Conservation (phyloP, 371 early-diverging fungal species). For the Dichotomocladium elegans region DNA sequence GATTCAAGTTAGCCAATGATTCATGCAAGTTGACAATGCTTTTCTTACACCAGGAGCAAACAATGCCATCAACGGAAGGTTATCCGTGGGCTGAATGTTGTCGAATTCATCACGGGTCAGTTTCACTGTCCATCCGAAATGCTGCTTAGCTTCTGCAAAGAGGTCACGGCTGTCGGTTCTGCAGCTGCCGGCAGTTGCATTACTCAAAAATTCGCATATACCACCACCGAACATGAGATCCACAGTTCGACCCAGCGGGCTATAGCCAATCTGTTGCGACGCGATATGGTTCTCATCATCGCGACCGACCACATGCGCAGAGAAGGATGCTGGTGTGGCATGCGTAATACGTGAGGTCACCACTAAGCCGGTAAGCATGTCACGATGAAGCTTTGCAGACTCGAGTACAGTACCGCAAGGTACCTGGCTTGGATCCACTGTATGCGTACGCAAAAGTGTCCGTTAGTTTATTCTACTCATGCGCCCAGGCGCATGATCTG, state of each 20-base stretch:
- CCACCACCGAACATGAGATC: constrained; percentile 95
- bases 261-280: constrained; percentile 83
- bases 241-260: constrained; percentile 73
- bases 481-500: too few species aligned
- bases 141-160: constrained; percentile 44
- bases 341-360: constrained; percentile 92
- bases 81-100: constrained; percentile 19
- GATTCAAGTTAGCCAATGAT: neutral
- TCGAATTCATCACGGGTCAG: constrained; percentile 58
- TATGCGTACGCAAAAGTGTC: neutral
- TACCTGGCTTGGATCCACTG: constrained; percentile 51
- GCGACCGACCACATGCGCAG: constrained; percentile 77
- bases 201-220: constrained; percentile 76
- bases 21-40: neutral
- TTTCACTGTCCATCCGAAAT: constrained; percentile 56
- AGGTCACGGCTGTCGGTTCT: constrained; percentile 68
- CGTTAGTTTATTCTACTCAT: neutral
- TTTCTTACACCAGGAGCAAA: constrained; percentile 58
- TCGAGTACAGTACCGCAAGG: constrained; percentile 94
- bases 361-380: constrained; percentile 86
- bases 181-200: constrained; percentile 58
- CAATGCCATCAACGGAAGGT: constrained; percentile 75
- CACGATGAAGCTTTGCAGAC: constrained; percentile 76
- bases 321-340: constrained; percentile 79
- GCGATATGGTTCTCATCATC: constrained; percentile 83